Base-by-base conservation (phyloP, 192 early-diverging fungal species). In the Entomortierella beljakovae region DNA sequence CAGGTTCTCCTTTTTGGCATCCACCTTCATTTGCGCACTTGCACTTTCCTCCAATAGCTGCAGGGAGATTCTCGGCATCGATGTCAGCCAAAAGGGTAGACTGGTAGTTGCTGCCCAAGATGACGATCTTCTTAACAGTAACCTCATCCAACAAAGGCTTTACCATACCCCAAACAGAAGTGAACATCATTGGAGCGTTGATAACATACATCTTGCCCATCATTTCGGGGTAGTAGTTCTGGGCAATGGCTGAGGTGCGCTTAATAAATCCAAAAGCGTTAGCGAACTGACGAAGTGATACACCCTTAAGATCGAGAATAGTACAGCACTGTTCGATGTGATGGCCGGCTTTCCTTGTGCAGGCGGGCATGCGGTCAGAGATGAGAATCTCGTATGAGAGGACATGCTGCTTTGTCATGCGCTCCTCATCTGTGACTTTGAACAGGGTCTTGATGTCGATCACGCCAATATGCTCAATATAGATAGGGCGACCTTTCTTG, bases 201-300 rank as follows among this genome's bases (percentile, higher is more conserved):
- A 94, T 92, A 63, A 94, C 89, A 67, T 85, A 93, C 89, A 94
- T 93, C 81, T 91, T 90, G 64, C 93, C 93, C 74, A 94, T 85
- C 81, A 87, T 92, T 73, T 94, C 93, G 9, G 93, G 93, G 76
- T 94, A 94, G 83, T 94, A 92, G 81, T 94, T 88, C 65, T 92
- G 90, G 9, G 90, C 90, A 82, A 93, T 91, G 28, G 84, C 69
- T 15, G 90, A 89, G 3, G 92, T 86, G 56, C 86, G 81, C 70
- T 91, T 89, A 58, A 94, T 89, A 29, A 93, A 82, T 51, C 80
- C 81, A 64, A 80, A 83, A 46, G 91, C 90, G 40, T 74, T 84
- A 20, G 84, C 74, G 57, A 94, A 94, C 50, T 88, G 86, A 50
- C 86, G 83, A 53, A 94, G 67, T 16, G 84, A 82, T 46, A 93